phyloP scores from a whole-genome alignment of 208 protist species.

The Phytomonas sp. region DNA sequence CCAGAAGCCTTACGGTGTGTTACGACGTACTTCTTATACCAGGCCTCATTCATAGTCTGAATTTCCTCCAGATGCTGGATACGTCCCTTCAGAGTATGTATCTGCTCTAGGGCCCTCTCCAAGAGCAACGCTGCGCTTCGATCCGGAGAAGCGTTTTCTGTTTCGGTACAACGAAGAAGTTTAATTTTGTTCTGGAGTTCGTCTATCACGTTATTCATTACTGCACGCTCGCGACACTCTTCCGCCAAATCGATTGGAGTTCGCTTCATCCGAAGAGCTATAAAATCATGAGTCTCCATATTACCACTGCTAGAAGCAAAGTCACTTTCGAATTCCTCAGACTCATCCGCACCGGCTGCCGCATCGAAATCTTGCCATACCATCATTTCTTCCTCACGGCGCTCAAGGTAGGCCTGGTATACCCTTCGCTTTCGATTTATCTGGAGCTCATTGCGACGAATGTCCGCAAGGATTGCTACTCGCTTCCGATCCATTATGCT shows the following conservation, averaged over 20 bases:
- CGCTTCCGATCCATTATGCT: not conserved
- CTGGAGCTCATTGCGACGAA: not conserved
- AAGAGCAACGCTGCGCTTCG: conserved; percentile 16
- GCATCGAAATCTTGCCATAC: conserved; percentile 26
- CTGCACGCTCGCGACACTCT: conserved; percentile 28
- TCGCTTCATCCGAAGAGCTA: not conserved
- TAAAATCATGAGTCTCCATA: not conserved
- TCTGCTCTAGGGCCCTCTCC: conserved; percentile 28
- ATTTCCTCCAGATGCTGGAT: conserved; percentile 56
- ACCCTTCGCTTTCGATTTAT: not conserved
- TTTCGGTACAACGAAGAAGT: conserved; percentile 3
- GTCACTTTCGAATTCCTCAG: too few relatives aligned
- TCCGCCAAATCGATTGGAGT: not conserved
- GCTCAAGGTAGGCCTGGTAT: conserved; percentile 3
- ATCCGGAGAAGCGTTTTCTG: conserved; percentile 5
- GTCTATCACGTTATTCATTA: conserved; percentile 24
- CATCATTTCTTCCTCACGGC: conserved; percentile 23
- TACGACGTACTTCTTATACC: too few relatives aligned
- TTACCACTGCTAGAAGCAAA: conserved; percentile 3
- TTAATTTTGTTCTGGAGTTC: conserved; percentile 27
- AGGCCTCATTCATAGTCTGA: conserved; percentile 22
- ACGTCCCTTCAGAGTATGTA: conserved; percentile 32
- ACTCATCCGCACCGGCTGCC: not conserved
- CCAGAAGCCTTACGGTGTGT: too few relatives aligned
- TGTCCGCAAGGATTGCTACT: not conserved